Evolutionary conservation across 495 filamentous ascomycete species (phyloP).

Genomic region (Trichoderma orchidacearum): DNA sequence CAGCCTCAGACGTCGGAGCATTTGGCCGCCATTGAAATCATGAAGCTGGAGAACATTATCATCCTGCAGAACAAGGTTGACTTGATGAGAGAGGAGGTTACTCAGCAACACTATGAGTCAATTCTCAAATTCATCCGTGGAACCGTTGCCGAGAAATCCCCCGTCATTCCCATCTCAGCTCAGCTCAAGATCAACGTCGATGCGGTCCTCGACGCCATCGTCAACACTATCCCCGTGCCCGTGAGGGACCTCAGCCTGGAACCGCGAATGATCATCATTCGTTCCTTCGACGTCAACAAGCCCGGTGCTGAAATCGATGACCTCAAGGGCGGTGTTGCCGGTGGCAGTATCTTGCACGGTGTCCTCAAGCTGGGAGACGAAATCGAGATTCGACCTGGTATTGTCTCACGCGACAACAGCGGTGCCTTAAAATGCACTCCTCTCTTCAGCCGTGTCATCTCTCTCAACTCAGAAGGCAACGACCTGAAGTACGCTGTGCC

Average conservation of each 20-base stretch:
- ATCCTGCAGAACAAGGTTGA: slow-evolving; percentile 99
- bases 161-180: slow-evolving; percentile 94
- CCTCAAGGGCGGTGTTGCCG: slow-evolving; percentile 95
- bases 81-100: slow-evolving; percentile 86
- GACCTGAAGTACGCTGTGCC: slow-evolving; percentile 95
- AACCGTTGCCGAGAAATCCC: slow-evolving; percentile 89
- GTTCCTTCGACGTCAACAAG: slow-evolving; percentile 99
- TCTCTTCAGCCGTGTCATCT: slow-evolving; percentile 88
- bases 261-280: slow-evolving; percentile 97
- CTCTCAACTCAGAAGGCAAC: slow-evolving; percentile 94
- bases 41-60: slow-evolving; percentile 97
- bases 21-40: slow-evolving; percentile 96
- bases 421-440: slow-evolving; percentile 91
- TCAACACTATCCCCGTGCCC: slow-evolving; percentile 86
- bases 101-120: slow-evolving; percentile 82
- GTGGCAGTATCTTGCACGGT: slow-evolving; percentile 90
- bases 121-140: slow-evolving; percentile 97
- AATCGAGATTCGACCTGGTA: slow-evolving; percentile 94
- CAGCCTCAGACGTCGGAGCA: slow-evolving; percentile 99
- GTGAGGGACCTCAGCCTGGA: slow-evolving; percentile 75
- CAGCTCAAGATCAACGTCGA: slow-evolving; percentile 99
- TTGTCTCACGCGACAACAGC: slow-evolving; percentile 84
- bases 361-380: slow-evolving; percentile 93
- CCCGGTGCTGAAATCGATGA: slow-evolving; percentile 99
- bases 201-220: slow-evolving; percentile 87